Conservation (phyloP, 148 eudicot genomes). For the Simmondsia chinensis region DNA sequence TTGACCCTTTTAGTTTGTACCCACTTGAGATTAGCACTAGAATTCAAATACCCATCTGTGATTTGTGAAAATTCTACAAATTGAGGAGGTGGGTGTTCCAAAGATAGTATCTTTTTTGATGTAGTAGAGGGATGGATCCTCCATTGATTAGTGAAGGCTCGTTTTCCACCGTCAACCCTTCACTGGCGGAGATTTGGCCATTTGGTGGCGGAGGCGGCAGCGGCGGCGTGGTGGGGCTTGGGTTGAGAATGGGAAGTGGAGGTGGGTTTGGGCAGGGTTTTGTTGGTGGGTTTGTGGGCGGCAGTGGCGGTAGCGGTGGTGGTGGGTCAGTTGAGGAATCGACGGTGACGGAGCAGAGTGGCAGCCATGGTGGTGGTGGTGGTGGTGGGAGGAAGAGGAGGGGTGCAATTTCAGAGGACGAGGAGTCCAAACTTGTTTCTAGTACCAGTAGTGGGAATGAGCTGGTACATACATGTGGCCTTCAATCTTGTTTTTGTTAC, state of each 20-base stretch:
- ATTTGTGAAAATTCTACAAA: too few relatives aligned
- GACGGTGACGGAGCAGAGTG: conserved; percentile 70
- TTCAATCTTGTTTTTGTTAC: background rate
- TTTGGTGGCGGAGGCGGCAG: conserved; percentile 20
- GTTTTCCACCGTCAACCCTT: conserved; percentile 64
- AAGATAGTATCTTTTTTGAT: background rate
- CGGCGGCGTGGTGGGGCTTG: conserved; percentile 40
- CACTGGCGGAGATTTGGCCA: conserved; percentile 80
- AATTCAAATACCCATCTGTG: too few relatives aligned
- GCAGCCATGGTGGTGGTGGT: conserved; percentile 25
- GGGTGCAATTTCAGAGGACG: conserved; percentile 41
- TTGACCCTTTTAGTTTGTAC: too few relatives aligned
- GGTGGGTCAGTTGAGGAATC: conserved; percentile 63
- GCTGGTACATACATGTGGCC: conserved; percentile 30
- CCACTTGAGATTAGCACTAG: too few relatives aligned
- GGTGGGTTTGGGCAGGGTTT: conserved; percentile 28
- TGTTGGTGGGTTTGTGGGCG: conserved; percentile 16
- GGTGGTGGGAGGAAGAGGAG: conserved; percentile 33
- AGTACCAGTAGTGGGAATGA: conserved; percentile 41
- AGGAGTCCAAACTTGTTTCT: conserved; percentile 44
- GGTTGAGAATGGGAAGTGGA: conserved; percentile 48
- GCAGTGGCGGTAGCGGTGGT: conserved; percentile 4
- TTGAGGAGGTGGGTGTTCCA: conserved; percentile 2
- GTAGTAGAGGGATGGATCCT: conserved; percentile 56
- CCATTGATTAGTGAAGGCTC: conserved; percentile 70